phyloP scores from a whole-genome alignment of 768 basidiomycete genomes.

The Mycena albidolilacea region DNA sequence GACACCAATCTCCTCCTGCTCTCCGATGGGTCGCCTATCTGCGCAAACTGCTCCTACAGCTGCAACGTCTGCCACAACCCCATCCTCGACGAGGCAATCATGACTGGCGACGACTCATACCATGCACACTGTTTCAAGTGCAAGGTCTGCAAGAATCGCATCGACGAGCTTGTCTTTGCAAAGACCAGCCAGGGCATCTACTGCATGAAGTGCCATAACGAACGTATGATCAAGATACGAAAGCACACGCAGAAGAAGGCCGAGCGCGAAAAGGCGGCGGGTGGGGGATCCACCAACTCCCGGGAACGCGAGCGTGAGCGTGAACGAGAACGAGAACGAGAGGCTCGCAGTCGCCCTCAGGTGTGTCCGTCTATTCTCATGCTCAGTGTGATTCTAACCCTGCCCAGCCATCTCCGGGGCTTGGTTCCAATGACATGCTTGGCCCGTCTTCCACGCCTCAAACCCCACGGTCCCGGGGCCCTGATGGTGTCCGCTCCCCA shows the following conservation, averaged over 20 bases:
- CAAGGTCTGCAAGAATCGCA: constrained; percentile 92
- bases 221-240: constrained; percentile 93
- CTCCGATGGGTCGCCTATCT: constrained; percentile 98
- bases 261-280: constrained; percentile 68
- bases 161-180: constrained; percentile 98
- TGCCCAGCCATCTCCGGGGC: constrained; percentile 36
- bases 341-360: constrained; percentile 54
- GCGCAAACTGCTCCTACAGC: constrained; percentile 92
- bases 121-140: constrained; percentile 99
- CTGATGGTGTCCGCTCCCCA: constrained; percentile 44
- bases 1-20: constrained; percentile 98
- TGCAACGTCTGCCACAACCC: constrained; percentile 96
- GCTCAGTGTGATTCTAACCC: constrained; percentile 15
- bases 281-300: constrained; percentile 56
- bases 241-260: constrained; percentile 93
- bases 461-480: constrained; percentile 31
- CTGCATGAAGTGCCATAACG: constrained; percentile 98
- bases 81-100: constrained; percentile 98
- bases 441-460: constrained; percentile 21
- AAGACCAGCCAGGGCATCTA: constrained; percentile 99
- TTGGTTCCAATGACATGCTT: constrained; percentile 22
- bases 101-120: constrained; percentile 99
- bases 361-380: constrained; percentile 52
- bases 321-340: too few relatives aligned
- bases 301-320: constrained; percentile 57